Evolutionary conservation across 192 early-diverging fungal genomes (phyloP).

Genomic region (Phycomyces nitens): DNA sequence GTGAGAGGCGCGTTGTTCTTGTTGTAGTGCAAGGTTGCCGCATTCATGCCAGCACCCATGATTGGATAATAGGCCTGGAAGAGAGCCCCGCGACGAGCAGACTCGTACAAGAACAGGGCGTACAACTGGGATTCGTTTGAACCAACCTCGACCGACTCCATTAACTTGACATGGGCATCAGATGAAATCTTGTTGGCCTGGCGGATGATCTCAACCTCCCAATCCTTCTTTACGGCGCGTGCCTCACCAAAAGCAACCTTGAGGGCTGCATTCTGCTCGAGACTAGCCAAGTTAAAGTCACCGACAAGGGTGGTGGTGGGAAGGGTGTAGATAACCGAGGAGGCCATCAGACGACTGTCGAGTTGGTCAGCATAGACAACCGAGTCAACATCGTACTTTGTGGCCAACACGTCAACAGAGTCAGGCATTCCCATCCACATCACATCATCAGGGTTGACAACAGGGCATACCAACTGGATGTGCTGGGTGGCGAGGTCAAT

Average conservation of each 20-base stretch:
- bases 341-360: conserved; percentile 39
- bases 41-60: conserved; percentile 72
- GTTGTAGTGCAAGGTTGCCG: conserved; percentile 80
- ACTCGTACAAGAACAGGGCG: conserved; percentile 75
- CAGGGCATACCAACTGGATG: conserved; percentile 67
- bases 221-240: conserved; percentile 73
- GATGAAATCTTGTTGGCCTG: conserved; percentile 70
- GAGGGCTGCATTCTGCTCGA: conserved; percentile 38
- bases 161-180: conserved; percentile 74
- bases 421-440: conserved; percentile 80
- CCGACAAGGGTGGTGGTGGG: conserved; percentile 30
- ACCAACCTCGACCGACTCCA: conserved; percentile 62
- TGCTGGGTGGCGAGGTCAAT: conserved; percentile 61
- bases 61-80: conserved; percentile 86
- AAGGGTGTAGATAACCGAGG: conserved; percentile 43
- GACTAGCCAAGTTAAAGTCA: background rate
- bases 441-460: conserved; percentile 58
- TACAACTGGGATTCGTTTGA: conserved; percentile 73
- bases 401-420: conserved; percentile 49
- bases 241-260: conserved; percentile 68
- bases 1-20: conserved; percentile 64
- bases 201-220: conserved; percentile 78
- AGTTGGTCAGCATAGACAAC: conserved; percentile 62
- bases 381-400: conserved; percentile 66
- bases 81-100: conserved; percentile 58